These are phyloP conservation scores for Margaritispora aquatica DNA, from an alignment of 495 filamentous ascomycete genomes.

Conservation along the genomic window DNA sequence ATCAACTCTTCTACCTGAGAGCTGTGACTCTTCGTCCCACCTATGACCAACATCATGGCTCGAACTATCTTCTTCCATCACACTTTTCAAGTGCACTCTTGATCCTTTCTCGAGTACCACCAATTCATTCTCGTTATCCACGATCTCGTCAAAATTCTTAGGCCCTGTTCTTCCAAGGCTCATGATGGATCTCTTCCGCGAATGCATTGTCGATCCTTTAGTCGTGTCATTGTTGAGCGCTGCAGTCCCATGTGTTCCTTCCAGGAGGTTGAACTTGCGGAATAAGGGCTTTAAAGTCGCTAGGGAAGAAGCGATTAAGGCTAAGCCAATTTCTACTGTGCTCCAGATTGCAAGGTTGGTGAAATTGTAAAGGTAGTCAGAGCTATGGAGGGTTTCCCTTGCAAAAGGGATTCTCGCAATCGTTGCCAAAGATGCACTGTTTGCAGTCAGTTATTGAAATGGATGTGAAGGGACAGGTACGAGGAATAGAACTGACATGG, in stretches of 20 bases:
- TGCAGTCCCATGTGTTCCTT: not conserved
- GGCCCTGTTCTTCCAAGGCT: not conserved
- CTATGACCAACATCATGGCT: not conserved
- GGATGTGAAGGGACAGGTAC: not conserved
- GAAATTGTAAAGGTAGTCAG: slow-evolving; percentile 21
- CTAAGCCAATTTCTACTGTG: slow-evolving; percentile 24
- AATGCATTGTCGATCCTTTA: not conserved
- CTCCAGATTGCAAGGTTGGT: slow-evolving; percentile 26
- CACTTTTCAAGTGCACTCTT: not conserved
- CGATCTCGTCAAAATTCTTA: not conserved
- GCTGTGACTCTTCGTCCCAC: not conserved
- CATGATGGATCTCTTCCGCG: not conserved
- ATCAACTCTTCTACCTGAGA: not conserved
- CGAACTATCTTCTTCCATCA: not conserved
- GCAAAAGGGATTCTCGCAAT: slow-evolving; percentile 32
- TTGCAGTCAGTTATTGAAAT: slow-evolving; percentile 8
- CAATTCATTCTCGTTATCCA: not conserved
- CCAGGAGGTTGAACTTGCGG: slow-evolving; percentile 5
- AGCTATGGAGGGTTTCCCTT: slow-evolving; percentile 11
- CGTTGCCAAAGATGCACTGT: slow-evolving; percentile 19
- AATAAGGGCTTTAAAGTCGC: slow-evolving; percentile 26
- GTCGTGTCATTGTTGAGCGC: not conserved
- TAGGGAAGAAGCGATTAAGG: slow-evolving; percentile 22
- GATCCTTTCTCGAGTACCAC: not conserved
- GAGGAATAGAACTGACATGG: slow-evolving; percentile 24